Evolutionary conservation across 2,329 filamentous ascomycete genomes (phyloP), one percentile per base, ranked within the genome.

Genomic region (Phyllosticta capitalensis): DNA sequence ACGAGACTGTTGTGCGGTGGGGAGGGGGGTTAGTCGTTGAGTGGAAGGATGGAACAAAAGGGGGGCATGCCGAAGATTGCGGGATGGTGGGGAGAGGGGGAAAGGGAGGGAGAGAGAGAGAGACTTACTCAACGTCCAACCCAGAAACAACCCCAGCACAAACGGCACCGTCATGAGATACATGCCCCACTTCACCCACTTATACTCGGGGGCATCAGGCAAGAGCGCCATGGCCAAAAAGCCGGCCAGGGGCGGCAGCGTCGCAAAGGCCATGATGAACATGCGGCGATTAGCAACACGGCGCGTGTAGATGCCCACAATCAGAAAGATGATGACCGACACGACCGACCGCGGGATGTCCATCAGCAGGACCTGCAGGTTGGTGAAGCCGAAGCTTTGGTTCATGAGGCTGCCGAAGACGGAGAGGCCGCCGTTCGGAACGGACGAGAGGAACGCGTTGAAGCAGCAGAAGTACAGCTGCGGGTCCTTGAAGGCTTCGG

Each of bases 111-210:
- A 17, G 22, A 22, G 12, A 7, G 20, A 17, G n/a, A 6, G 9
- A 7, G 21, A 21, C 58, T 52, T 33, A 60, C 58, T 69, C 14
- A 72, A 45, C 5, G 67, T 71, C 70, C 69, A 72, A 7, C 64
- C 70, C 2, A 72, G 63, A 65, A 71, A 72, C 33, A 70, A 63
- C 1, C 68, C 64, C 12, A 72, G 65, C 2, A 69, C 67, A 54
- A 66, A 72, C 0, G 67, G 67, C 0, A 70, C 67, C 1, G 69
- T 72, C 56, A 70, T 67, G 6, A 72, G 56, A 59, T 74, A 72
- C 64, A 72, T 65, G 33, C 67, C 67, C 70, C 69, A 72, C 63
- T 73, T 73, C 1, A 65, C 69, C 72, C 72, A 74, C 62, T 69
- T 69, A 52, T 70, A 67, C 4, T 64, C 59, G 0, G 65, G 59